Evolutionary conservation across 148 eudicot genomes (phyloP).

Genomic region (Cornus suecica): DNA sequence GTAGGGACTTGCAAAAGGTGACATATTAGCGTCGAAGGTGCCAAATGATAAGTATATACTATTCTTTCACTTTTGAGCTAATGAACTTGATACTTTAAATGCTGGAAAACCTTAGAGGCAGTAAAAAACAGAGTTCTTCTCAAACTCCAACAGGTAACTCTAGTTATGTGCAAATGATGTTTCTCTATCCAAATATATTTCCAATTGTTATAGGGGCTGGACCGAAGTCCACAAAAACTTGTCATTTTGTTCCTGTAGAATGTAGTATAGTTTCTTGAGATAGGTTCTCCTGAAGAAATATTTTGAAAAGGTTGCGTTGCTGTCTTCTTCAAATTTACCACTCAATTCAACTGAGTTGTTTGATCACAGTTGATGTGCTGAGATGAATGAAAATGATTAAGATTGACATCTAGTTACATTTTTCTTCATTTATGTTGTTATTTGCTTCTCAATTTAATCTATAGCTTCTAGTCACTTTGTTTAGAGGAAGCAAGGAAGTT

Average conservation of each 20-base stretch:
- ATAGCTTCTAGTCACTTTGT: background rate
- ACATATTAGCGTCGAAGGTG: background rate
- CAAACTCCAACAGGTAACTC: background rate
- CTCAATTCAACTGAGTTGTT: background rate
- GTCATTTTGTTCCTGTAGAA: background rate
- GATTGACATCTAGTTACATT: background rate
- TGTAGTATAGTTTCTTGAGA: background rate
- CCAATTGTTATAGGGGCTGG: background rate
- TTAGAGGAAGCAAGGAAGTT: background rate
- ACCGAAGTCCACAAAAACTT: background rate
- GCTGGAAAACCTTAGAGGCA: background rate
- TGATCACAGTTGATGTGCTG: background rate
- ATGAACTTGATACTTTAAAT: conserved; percentile 7
- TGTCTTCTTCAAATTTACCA: background rate
- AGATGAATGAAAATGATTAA: background rate
- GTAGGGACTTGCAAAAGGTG: conserved; percentile 4
- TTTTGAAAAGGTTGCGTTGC: background rate
- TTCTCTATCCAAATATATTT: background rate
- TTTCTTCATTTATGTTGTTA: background rate
- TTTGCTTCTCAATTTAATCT: background rate
- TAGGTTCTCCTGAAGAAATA: background rate
- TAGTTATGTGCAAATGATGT: background rate
- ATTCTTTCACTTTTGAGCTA: background rate
- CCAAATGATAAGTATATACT: conserved; percentile 7
- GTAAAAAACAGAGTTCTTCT: conserved; percentile 1